phyloP scores from a whole-genome alignment of 2,329 filamentous ascomycete genomes.

The Ophiostoma sp. region DNA sequence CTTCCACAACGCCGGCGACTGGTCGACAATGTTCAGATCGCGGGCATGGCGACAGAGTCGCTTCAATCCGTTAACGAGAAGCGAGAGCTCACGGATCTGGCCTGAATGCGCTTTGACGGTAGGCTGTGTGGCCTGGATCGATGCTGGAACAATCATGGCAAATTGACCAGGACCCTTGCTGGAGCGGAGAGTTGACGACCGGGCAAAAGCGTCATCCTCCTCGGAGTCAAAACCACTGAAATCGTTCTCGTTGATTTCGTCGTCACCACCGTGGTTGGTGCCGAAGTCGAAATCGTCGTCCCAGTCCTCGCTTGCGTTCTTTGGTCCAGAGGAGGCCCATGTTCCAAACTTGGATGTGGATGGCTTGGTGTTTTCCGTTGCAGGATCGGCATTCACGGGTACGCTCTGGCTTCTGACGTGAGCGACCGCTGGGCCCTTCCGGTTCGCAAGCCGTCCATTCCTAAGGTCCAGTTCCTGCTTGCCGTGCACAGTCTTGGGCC shows the following conservation, averaged over 20 bases:
- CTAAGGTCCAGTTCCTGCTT: slow-evolving; percentile 71
- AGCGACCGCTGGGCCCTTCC: slow-evolving; percentile 66
- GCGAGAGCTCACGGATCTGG: slow-evolving; percentile 77
- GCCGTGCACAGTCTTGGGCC: slow-evolving; percentile 73
- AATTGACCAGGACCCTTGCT: slow-evolving; percentile 43
- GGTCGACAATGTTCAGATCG: slow-evolving; percentile 64
- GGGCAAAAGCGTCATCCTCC: slow-evolving; percentile 16
- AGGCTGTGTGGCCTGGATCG: slow-evolving; percentile 77
- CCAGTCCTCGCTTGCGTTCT: slow-evolving; percentile 82
- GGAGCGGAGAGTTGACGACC: slow-evolving; percentile 25
- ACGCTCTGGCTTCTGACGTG: slow-evolving; percentile 82
- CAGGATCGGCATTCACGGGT: slow-evolving; percentile 66
- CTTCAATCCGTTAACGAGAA: slow-evolving; percentile 81
- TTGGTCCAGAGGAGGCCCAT: slow-evolving; percentile 75
- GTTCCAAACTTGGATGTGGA: slow-evolving; percentile 73
- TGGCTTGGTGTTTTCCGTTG: slow-evolving; percentile 52
- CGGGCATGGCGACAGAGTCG: slow-evolving; percentile 70
- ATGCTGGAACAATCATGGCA: slow-evolving; percentile 72
- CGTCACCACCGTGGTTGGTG: slow-evolving; percentile 42
- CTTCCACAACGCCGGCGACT: slow-evolving; percentile 67
- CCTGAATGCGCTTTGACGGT: slow-evolving; percentile 81
- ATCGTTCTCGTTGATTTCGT: slow-evolving; percentile 19
- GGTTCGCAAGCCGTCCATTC: slow-evolving; percentile 66
- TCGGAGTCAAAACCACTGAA: slow-evolving; percentile 17
- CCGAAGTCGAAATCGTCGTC: slow-evolving; percentile 85